phyloP scores from a whole-genome alignment of 2,329 filamentous ascomycete genomes.

The Cordyceps javanica region DNA sequence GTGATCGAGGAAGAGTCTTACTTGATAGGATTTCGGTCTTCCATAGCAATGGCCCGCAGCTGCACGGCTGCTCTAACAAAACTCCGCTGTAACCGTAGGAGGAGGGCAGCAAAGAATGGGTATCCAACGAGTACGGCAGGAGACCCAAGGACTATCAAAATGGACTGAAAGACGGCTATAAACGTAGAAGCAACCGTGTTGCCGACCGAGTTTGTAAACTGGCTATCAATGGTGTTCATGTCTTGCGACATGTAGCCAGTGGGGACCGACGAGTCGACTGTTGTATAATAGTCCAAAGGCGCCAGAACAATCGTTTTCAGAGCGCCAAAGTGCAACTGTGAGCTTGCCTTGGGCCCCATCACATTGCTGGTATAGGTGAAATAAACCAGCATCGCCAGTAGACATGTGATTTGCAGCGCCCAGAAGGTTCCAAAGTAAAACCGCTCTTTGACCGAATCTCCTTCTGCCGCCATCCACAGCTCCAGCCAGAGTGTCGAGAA shows the following conservation, averaged over 20 bases:
- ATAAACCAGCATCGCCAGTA: not conserved
- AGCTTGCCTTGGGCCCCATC: slow-evolving; percentile 8
- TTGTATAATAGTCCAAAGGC: slow-evolving; percentile 5
- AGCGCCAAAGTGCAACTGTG: not conserved
- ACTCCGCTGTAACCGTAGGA: not conserved
- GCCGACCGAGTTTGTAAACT: not conserved
- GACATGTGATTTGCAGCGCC: not conserved
- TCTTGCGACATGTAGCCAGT: slow-evolving; percentile 10
- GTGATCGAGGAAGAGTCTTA: not conserved
- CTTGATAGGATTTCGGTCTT: slow-evolving; percentile 1
- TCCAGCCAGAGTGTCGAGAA: slow-evolving; percentile 2
- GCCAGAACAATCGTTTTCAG: not conserved
- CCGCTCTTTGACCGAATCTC: not conserved
- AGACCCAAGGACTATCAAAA: not conserved
- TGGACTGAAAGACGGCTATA: not conserved
- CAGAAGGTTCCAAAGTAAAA: not conserved
- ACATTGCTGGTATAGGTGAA: slow-evolving; percentile 1
- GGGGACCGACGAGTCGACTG: slow-evolving; percentile 9
- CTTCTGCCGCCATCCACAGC: not conserved
- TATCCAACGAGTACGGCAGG: not conserved
- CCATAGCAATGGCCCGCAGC: slow-evolving; percentile 1
- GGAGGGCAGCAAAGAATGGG: not conserved
- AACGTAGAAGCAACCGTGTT: not conserved
- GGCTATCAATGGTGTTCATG: slow-evolving; percentile 3
- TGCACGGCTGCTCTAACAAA: not conserved